Percentiles rank a stretch among this genome's conserved stretches.
Evolutionary conservation across 331 rosid genomes (phyloP).

Genomic region (Rhamnella rubrinervis): DNA sequence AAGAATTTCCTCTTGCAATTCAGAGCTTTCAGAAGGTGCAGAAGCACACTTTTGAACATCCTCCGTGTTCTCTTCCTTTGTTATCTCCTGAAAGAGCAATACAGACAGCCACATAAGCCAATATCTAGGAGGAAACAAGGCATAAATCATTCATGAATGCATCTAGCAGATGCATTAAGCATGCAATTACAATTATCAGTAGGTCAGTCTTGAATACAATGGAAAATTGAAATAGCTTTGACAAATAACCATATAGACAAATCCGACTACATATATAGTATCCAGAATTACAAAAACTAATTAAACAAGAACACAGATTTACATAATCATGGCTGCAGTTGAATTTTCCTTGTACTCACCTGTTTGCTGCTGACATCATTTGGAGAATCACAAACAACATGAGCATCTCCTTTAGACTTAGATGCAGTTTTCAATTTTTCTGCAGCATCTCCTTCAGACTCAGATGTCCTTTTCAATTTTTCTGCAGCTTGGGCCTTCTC

Average conservation of each 20-base stretch:
- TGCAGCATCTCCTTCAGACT: conserved; percentile 41
- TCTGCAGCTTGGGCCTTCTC: conserved; percentile 66
- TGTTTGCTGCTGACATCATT: conserved; percentile 37
- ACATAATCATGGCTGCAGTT: conserved; percentile 19
- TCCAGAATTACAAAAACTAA: background rate
- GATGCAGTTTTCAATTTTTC: conserved; percentile 52
- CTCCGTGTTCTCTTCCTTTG: conserved; percentile 45
- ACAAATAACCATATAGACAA: background rate
- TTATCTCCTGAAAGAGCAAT: conserved; percentile 44
- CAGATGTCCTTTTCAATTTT: conserved; percentile 44
- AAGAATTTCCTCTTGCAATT: conserved; percentile 47
- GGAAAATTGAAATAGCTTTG: background rate
- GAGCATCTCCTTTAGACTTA: conserved; percentile 41
- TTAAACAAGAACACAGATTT: conserved; percentile 6
- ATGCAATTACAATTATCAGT: background rate
- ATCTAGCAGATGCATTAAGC: background rate
- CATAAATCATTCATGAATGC: background rate
- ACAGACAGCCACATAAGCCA: conserved; percentile 11
- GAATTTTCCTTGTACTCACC: conserved; percentile 35
- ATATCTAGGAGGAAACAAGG: conserved; percentile 1
- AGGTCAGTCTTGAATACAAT: background rate
- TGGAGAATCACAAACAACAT: conserved; percentile 35
- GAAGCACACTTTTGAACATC: conserved; percentile 46
- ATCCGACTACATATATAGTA: background rate
- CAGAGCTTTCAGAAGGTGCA: conserved; percentile 37